These are phyloP conservation scores for Babesia caballi DNA, from an alignment of 169 alveolate genomes.

Conservation along the genomic window DNA sequence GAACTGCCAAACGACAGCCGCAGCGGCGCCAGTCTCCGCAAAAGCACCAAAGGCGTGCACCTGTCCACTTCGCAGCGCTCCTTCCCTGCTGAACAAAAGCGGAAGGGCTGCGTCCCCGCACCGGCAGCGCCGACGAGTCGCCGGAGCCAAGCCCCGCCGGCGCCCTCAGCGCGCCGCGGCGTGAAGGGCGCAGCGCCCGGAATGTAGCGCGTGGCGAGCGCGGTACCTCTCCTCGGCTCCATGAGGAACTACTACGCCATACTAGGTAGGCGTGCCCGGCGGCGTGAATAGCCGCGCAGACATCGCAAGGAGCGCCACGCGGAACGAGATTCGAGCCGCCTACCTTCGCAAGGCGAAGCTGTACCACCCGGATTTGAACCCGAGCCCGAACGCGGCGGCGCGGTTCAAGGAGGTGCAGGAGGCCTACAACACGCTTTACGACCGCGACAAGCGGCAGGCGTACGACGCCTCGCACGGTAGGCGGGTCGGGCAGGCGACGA, in stretches of 20 bases:
- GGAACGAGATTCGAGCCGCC: conserved; percentile 86
- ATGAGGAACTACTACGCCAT: conserved; percentile 66
- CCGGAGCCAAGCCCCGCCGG: too few relatives aligned
- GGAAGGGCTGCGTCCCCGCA: too few relatives aligned
- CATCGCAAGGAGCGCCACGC: conserved; percentile 77
- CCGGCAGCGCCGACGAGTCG: too few relatives aligned
- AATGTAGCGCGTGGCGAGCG: too few relatives aligned
- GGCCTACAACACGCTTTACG: conserved; percentile 83
- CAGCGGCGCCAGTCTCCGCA: too few relatives aligned
- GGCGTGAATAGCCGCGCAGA: conserved; percentile 32
- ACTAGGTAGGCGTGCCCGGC: conserved; percentile 28
- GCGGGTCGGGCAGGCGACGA: not conserved
- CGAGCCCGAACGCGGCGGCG: conserved; percentile 77
- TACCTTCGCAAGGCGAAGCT: conserved; percentile 86
- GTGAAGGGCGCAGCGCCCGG: too few relatives aligned
- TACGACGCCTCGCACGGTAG: conserved; percentile 53
- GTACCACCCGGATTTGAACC: conserved; percentile 89
- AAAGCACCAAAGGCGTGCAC: too few relatives aligned
- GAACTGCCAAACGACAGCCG: too few relatives aligned
- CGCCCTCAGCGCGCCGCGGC: too few relatives aligned
- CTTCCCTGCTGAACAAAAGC: too few relatives aligned
- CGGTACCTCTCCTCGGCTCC: too few relatives aligned
- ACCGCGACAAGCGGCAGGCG: conserved; percentile 70
- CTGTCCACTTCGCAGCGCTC: too few relatives aligned
- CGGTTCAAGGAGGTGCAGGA: conserved; percentile 85